phyloP scores from a whole-genome alignment of 2,329 filamentous ascomycete genomes.

The Cercospora sp. region DNA sequence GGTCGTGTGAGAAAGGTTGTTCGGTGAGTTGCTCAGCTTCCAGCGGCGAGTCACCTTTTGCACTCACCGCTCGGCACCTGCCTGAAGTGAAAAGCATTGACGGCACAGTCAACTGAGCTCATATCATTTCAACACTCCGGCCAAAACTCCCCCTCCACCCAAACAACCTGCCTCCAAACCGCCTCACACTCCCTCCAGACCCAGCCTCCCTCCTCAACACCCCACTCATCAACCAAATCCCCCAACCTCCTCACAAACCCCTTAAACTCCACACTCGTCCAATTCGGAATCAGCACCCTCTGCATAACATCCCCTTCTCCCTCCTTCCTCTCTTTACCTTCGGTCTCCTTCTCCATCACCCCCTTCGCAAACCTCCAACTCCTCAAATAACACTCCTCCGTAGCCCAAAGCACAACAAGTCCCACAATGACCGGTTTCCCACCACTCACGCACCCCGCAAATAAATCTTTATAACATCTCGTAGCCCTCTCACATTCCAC shows the following conservation, averaged over 20 bases:
- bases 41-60: too few species aligned
- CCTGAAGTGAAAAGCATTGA: too few species aligned
- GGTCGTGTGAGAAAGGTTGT: too few species aligned
- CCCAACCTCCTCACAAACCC: conserved; percentile 51
- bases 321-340: conserved; percentile 14
- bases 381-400: conserved; percentile 59
- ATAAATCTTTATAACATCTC: conserved; percentile 56
- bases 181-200: conserved; percentile 52
- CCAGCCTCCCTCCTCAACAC: conserved; percentile 42
- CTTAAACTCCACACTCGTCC: conserved; percentile 51
- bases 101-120: too few species aligned
- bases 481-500: conserved; percentile 31
- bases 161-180: conserved; percentile 51
- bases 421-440: conserved; percentile 61
- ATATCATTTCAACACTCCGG: conserved; percentile 37
- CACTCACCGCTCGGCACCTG: too few species aligned
- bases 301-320: conserved; percentile 48
- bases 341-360: conserved; percentile 16
- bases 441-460: conserved; percentile 57
- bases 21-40: too few species aligned
- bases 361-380: conserved; percentile 48
- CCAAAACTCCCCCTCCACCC: conserved; percentile 52
- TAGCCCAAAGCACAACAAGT: conserved; percentile 70
- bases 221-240: conserved; percentile 45
- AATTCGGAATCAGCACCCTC: conserved; percentile 53